Evolutionary conservation across 129 eudicot genomes (phyloP).

Genomic region (sunflower (Helianthus annuus)): DNA sequence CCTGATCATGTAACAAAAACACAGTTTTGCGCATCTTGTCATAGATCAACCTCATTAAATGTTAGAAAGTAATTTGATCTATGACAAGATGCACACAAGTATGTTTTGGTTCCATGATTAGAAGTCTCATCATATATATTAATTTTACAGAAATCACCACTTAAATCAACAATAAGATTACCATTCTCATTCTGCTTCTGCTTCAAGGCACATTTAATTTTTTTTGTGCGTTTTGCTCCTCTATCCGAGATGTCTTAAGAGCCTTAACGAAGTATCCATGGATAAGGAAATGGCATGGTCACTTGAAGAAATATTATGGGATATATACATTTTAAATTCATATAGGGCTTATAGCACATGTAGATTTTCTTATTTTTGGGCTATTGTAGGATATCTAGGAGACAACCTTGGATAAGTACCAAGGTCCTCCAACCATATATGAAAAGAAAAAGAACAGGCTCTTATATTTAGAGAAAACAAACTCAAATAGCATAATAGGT

Average conservation of each 20-base stretch:
- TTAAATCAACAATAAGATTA: neutral
- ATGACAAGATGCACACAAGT: neutral
- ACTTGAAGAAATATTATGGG: neutral
- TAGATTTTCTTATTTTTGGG: neutral
- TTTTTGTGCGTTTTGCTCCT: neutral
- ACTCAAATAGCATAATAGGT: neutral
- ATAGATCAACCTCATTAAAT: too few relatives aligned
- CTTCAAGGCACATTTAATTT: neutral
- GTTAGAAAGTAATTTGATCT: neutral
- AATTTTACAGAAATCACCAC: neutral
- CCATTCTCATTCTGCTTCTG: neutral
- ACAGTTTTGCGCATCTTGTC: too few relatives aligned
- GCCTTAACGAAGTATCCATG: neutral
- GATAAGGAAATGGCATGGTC: neutral
- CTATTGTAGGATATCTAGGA: neutral
- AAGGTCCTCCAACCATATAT: neutral
- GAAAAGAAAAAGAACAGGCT: neutral
- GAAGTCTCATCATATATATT: neutral
- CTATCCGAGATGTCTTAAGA: neutral
- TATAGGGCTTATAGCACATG: neutral
- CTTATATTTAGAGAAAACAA: neutral
- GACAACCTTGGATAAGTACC: neutral
- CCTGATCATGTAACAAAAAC: too few relatives aligned
- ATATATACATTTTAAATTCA: neutral
- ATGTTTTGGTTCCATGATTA: neutral